Percentiles rank a stretch among this genome's conserved stretches.
These are phyloP conservation scores for Gossypium raimondii DNA, from an alignment of 345 rosid genomes.

Conservation along the genomic window DNA sequence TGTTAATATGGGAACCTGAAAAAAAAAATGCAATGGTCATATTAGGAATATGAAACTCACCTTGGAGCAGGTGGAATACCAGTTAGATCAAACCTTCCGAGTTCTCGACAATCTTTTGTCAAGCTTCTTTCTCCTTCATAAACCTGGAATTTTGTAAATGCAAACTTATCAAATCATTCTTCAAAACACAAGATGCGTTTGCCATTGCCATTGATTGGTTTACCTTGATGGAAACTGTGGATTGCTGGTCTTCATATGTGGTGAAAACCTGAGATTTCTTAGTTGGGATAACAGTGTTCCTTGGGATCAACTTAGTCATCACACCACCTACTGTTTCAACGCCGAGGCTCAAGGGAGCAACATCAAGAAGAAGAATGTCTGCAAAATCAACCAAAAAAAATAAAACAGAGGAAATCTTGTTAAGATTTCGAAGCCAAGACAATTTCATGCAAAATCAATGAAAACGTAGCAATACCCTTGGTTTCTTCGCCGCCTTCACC, in stretches of 20 bases:
- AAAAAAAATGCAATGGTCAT: neutral
- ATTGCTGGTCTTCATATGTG: constrained; percentile 25
- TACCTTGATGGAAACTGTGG: constrained; percentile 22
- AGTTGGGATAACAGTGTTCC: constrained; percentile 25
- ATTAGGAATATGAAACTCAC: neutral
- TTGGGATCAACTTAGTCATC: constrained; percentile 21
- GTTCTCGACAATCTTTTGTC: constrained; percentile 18
- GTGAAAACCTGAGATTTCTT: constrained; percentile 25
- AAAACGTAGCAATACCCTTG: neutral
- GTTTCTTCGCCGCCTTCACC: constrained; percentile 10
- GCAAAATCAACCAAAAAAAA: neutral
- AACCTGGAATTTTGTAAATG: constrained; percentile 3
- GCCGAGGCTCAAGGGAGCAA: constrained; percentile 15
- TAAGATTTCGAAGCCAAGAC: neutral
- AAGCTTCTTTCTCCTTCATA: constrained; percentile 20
- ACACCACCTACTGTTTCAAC: constrained; percentile 25
- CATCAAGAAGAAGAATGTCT: constrained; percentile 17
- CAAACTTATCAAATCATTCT: neutral
- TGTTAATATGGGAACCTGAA: too few species aligned
- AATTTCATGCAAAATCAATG: neutral
- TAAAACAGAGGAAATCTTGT: neutral
- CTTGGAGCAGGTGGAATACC: constrained; percentile 24
- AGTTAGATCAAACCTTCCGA: constrained; percentile 12
- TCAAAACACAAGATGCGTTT: neutral
- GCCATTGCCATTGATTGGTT: neutral